These are phyloP conservation scores for Cucumis hystrix DNA, from an alignment of 306 rosid species.

Conservation along the genomic window DNA sequence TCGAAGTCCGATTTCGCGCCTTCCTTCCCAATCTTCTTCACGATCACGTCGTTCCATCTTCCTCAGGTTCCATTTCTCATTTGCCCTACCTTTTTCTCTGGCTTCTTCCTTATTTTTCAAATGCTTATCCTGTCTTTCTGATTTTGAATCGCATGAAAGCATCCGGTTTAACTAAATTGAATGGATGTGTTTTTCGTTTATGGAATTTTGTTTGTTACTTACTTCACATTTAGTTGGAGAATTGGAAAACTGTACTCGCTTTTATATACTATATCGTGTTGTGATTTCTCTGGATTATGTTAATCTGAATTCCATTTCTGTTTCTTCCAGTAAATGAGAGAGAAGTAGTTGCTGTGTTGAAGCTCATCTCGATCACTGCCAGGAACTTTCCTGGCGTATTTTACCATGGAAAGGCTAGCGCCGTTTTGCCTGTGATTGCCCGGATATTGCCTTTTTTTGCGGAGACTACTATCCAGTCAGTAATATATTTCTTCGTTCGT, in stretches of 20 bases:
- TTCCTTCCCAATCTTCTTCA: slow-evolving; percentile 76
- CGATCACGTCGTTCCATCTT: slow-evolving; percentile 48
- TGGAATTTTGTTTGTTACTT: background rate
- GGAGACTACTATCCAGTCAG: slow-evolving; percentile 48
- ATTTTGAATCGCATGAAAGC: background rate
- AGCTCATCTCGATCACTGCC: slow-evolving; percentile 53
- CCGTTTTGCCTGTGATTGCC: slow-evolving; percentile 48
- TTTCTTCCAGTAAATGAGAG: slow-evolving; percentile 35
- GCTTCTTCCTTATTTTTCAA: background rate
- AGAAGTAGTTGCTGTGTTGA: slow-evolving; percentile 60
- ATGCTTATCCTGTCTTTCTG: background rate
- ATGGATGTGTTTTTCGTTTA: background rate
- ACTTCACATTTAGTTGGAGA: background rate
- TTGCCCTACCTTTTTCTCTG: background rate
- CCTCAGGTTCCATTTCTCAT: slow-evolving; percentile 30
- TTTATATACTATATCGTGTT: background rate
- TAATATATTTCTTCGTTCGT: background rate
- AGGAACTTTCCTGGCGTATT: slow-evolving; percentile 71
- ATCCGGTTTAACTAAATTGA: background rate
- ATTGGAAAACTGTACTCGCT: background rate
- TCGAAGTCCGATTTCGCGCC: slow-evolving; percentile 62
- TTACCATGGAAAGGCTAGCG: slow-evolving; percentile 46
- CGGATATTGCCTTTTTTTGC: slow-evolving; percentile 73
- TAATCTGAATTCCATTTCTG: background rate
- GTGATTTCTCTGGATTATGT: background rate